Evolutionary conservation across 169 alveolate species (phyloP).

Genomic region (Plasmodium inui): DNA sequence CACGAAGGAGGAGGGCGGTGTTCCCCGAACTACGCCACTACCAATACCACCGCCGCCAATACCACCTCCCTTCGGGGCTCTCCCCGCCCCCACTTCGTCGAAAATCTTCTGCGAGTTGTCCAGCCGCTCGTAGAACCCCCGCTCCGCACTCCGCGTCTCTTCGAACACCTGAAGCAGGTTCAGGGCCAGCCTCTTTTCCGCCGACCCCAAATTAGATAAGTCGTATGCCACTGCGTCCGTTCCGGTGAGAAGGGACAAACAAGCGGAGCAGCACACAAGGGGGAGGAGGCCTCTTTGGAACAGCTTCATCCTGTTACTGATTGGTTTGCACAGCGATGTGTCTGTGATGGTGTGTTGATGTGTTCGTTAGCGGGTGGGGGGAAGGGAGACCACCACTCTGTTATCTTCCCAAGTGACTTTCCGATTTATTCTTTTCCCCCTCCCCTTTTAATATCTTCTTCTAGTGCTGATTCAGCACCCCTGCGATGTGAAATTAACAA

Average conservation of each 20-base stretch:
- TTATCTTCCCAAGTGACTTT: background rate
- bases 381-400: background rate
- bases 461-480: background rate
- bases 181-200: slow-evolving; percentile 30
- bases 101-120: slow-evolving; percentile 17
- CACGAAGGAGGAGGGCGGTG: slow-evolving; percentile 6
- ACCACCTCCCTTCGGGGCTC: too few species aligned
- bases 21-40: too few species aligned
- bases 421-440: background rate
- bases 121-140: slow-evolving; percentile 22
- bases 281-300: background rate
- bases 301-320: background rate
- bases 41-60: too few species aligned
- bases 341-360: too few species aligned
- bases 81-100: slow-evolving; percentile 4
- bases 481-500: background rate
- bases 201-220: background rate
- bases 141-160: slow-evolving; percentile 9
- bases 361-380: too few species aligned
- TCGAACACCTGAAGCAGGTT: slow-evolving; percentile 28
- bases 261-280: background rate
- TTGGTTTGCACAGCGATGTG: background rate
- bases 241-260: background rate
- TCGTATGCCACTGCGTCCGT: slow-evolving; percentile 15
- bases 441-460: background rate